Percentiles rank a stretch among this genome's conserved stretches.
phyloP scores from a whole-genome alignment of 192 early-diverging fungal genomes.

The Backusella mclennaniae region DNA sequence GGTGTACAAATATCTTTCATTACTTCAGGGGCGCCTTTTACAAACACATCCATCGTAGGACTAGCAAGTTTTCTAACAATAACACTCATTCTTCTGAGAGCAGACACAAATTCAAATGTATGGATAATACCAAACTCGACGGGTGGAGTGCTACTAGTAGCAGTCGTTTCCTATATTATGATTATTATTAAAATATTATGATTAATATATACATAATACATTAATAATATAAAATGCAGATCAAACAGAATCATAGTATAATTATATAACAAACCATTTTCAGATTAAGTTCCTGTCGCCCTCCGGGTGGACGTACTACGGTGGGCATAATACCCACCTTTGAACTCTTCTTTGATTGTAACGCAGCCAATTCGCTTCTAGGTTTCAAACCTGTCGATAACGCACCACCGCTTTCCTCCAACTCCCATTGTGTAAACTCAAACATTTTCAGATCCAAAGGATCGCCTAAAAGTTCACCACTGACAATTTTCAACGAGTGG shows the following conservation, averaged over 20 bases:
- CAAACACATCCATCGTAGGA: slow-evolving; percentile 77
- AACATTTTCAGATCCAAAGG: slow-evolving; percentile 99
- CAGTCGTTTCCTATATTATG: slow-evolving; percentile 4
- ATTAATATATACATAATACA: not conserved
- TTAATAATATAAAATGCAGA: not conserved
- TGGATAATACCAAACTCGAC: slow-evolving; percentile 79
- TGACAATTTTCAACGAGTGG: slow-evolving; percentile 86
- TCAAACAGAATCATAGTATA: not conserved
- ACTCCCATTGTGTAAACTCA: slow-evolving; percentile 89
- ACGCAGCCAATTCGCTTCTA: slow-evolving; percentile 16
- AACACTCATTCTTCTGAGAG: slow-evolving; percentile 90
- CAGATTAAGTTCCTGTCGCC: slow-evolving; percentile 37
- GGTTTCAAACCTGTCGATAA: slow-evolving; percentile 26
- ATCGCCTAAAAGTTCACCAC: slow-evolving; percentile 90
- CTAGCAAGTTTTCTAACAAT: slow-evolving; percentile 73
- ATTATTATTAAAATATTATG: not conserved
- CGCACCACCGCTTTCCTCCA: slow-evolving; percentile 79
- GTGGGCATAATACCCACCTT: slow-evolving; percentile 63
- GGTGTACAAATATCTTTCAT: slow-evolving; percentile 85
- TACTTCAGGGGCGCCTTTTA: slow-evolving; percentile 98
- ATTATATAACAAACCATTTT: not conserved
- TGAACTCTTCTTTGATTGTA: slow-evolving; percentile 24
- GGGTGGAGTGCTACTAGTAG: slow-evolving; percentile 20
- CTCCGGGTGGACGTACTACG: slow-evolving; percentile 84
- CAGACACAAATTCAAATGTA: slow-evolving; percentile 92